Evolutionary conservation across 257 asterid genomes (phyloP), one percentile per base, ranked within the genome.

Genomic region (Leptodermis oblonga): DNA sequence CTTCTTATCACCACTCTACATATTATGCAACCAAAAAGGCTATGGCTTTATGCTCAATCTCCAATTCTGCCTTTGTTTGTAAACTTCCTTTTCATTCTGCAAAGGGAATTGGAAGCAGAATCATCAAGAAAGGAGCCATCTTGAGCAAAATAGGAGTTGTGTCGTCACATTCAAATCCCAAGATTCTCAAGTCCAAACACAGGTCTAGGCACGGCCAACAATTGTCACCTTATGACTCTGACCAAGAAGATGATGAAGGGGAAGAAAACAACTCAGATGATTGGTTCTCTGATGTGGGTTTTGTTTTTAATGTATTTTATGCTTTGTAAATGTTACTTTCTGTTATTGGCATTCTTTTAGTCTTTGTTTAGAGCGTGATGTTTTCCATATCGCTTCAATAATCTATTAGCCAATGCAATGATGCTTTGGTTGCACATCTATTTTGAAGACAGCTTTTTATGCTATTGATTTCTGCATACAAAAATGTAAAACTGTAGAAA

Each of bases 121-220:
- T 31, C 4, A 25, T 34, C n/a, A 36, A 33, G 68, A 60, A 37
- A 59, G 34, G 58, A 22, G 36, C 28, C 1, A 59, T 22, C 36
- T 48, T 59, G 48, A 23, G 48, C 67, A 73, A 55, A 59, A 62
- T 81, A 10, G 77, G 74, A 1, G 92, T 87, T 25, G 77, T 76
- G 42, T 87, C 96, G 7, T 86, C 96, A 22, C 96, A 92, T 73
- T 86, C 98, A 67, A 89, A 82, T 74, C 85, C 86, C 7, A 92
- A 79, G 81, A 83, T 89, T 77, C 71, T 89, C 74, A 89, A 89
- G 83, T 73, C 87, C 71, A 92, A 89, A n/a, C 88, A 88, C 65
- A 89, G 82, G 79, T 84, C 96, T 65, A 80, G 88, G 82, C 69
- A 77, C 67, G 96, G 92, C 23, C 86, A 79, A 28, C 76, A 81